Evolutionary conservation across 2,329 filamentous ascomycete species (phyloP).

Genomic region (Colletotrichum higginsianum): DNA sequence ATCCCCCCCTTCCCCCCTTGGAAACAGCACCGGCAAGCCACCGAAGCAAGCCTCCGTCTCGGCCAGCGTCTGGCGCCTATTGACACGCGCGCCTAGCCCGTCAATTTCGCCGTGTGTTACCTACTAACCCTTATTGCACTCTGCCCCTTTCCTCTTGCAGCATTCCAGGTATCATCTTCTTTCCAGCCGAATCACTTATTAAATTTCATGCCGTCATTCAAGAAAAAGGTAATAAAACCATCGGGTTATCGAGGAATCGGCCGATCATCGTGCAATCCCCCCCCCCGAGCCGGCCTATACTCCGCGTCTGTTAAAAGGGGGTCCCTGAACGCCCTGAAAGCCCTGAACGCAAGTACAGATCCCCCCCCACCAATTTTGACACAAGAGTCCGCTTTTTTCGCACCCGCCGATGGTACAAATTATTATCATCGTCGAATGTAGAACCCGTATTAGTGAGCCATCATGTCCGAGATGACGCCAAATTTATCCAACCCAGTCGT

Average conservation of each 20-base stretch:
- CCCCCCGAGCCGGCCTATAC: conserved; percentile 17
- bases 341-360: neutral
- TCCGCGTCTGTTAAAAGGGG: conserved; percentile 32
- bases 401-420: too few relatives aligned
- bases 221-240: neutral
- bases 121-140: too few relatives aligned
- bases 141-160: neutral
- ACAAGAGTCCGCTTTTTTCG: neutral
- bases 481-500: too few relatives aligned
- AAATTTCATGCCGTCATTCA: neutral
- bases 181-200: neutral
- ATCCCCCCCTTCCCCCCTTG: neutral
- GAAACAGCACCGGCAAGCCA: neutral
- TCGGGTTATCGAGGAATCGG: neutral
- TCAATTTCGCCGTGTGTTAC: too few relatives aligned
- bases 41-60: neutral
- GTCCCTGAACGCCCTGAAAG: neutral
- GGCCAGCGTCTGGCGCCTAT: neutral
- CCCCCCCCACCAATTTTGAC: neutral
- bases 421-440: too few relatives aligned
- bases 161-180: neutral
- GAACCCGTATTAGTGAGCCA: too few relatives aligned
- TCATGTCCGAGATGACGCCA: too few relatives aligned
- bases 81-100: conserved; percentile 1
- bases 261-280: neutral